Percentiles rank a stretch among this genome's conserved stretches.
These are phyloP conservation scores for Candida caryicola DNA, from an alignment of 805 yeast species.

Conservation along the genomic window DNA sequence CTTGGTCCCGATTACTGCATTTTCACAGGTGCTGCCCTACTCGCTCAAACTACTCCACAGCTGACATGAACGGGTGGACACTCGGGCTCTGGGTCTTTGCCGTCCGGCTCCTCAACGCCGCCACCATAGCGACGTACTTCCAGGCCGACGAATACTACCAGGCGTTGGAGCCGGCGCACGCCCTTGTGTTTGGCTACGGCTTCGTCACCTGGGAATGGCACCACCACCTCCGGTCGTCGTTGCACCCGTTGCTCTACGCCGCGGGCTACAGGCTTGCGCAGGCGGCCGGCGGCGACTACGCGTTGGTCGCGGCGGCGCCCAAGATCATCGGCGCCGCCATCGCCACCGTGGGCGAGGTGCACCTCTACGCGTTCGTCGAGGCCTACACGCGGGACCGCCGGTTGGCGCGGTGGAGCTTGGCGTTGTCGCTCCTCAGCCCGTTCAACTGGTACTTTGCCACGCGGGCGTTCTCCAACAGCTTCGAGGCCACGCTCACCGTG, in stretches of 20 bases:
- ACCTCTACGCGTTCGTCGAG: slow-evolving; percentile 47
- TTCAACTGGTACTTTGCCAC: slow-evolving; percentile 82
- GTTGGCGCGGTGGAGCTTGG: slow-evolving; percentile 43
- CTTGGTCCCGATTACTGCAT: no score
- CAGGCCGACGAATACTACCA: slow-evolving; percentile 98
- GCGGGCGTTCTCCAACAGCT: slow-evolving; percentile 80
- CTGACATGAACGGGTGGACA: no score
- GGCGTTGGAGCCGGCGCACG: slow-evolving; percentile 87
- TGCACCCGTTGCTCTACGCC: slow-evolving; percentile 75
- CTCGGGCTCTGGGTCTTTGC: slow-evolving; percentile 20
- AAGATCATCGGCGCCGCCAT: slow-evolving; percentile 65
- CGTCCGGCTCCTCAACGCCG: slow-evolving; percentile 60
- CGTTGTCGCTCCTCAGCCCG: slow-evolving; percentile 57
- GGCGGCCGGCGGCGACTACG: slow-evolving; percentile 21
- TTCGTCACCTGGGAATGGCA: slow-evolving; percentile 94
- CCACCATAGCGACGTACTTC: slow-evolving; percentile 69
- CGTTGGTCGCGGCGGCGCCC: slow-evolving; percentile 50
- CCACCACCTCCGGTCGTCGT: slow-evolving; percentile 66
- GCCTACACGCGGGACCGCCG: slow-evolving; percentile 30
- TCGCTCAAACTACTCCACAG: no score
- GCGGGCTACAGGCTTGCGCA: slow-evolving; percentile 35
- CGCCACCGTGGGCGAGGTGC: slow-evolving; percentile 71
- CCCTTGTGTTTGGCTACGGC: slow-evolving; percentile 72
- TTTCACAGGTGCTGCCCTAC: no score
- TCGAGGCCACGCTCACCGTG: slow-evolving; percentile 71